A percentile compares a stretch with the other conserved stretches of the same genome.
phyloP scores from a whole-genome alignment of 1,139 yeast species.

The Saccharomyces hybrid region DNA sequence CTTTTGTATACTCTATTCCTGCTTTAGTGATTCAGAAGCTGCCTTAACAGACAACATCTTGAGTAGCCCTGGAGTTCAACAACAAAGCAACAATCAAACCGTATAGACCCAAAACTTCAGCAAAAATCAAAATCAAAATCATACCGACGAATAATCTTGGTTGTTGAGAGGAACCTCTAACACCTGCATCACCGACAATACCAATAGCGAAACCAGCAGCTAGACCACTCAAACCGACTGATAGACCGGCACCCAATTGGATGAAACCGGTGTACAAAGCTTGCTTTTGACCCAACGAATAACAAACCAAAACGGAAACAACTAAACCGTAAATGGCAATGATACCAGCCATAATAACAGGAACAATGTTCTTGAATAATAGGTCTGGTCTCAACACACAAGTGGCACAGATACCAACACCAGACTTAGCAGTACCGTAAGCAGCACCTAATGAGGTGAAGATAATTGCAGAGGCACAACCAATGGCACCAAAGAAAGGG shows the following conservation, averaged over 20 bases:
- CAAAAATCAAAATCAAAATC: conserved; percentile 94
- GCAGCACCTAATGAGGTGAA: conserved; percentile 99
- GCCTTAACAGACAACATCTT: conserved; percentile 71
- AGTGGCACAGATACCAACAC: conserved; percentile 99
- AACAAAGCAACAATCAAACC: conserved; percentile 96
- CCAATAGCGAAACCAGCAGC: conserved; percentile 99
- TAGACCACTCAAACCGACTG: conserved; percentile 94
- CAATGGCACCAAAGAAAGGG: conserved; percentile 95
- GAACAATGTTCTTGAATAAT: conserved; percentile 82
- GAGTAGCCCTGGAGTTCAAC: conserved; percentile 94
- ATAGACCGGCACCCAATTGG: conserved; percentile 96
- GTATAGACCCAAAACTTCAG: conserved; percentile 95
- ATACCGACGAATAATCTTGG: conserved; percentile 96
- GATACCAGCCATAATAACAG: conserved; percentile 99
- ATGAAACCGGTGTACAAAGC: conserved; percentile 96
- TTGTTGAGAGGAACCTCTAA: conserved; percentile 92
- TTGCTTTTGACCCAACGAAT: conserved; percentile 81
- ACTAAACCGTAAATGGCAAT: conserved; percentile 98
- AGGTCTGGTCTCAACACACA: conserved; percentile 96
- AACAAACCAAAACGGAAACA: conserved; percentile 90
- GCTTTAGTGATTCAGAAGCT: background rate
- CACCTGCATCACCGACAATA: conserved; percentile 98
- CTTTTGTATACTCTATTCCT: background rate
- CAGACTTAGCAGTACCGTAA: conserved; percentile 98
- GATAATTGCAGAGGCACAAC: conserved; percentile 98